These are phyloP conservation scores for Chlorella variabilis DNA, from an alignment of 163 green algal genomes.

Conservation along the genomic window DNA sequence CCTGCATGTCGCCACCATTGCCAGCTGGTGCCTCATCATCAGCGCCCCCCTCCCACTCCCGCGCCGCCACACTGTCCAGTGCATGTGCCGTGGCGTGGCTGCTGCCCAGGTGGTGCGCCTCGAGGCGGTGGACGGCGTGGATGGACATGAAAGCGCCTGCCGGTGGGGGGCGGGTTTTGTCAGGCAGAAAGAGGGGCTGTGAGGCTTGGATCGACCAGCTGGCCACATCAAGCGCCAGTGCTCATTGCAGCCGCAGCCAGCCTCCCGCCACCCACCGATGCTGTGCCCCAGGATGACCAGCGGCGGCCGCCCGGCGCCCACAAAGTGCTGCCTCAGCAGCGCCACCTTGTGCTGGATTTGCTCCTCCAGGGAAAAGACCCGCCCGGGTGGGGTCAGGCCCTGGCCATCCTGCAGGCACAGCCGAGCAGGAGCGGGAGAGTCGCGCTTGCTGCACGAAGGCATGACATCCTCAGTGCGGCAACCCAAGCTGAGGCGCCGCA, in stretches of 20 bases:
- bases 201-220: no score
- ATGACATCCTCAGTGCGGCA: no score
- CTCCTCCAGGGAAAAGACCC: not conserved
- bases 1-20: not conserved
- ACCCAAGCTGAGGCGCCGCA: no score
- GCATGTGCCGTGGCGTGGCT: not conserved
- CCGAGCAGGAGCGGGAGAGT: no score
- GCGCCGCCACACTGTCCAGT: not conserved
- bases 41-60: not conserved
- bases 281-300: slow-evolving; percentile 28
- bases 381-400: not conserved
- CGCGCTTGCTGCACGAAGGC: no score
- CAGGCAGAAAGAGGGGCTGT: no score
- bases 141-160: slow-evolving; percentile 22
- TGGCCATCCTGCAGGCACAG: not conserved
- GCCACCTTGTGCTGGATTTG: slow-evolving; percentile 24
- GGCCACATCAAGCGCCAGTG: no score
- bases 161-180: not conserved
- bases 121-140: slow-evolving; percentile 6
- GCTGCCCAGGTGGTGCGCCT: not conserved
- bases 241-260: no score
- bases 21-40: not conserved
- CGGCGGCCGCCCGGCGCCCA: not conserved
- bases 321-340: slow-evolving; percentile 18
- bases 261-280: not conserved